Base-by-base conservation (phyloP, 148 eudicot species). In the Drosera capensis region DNA sequence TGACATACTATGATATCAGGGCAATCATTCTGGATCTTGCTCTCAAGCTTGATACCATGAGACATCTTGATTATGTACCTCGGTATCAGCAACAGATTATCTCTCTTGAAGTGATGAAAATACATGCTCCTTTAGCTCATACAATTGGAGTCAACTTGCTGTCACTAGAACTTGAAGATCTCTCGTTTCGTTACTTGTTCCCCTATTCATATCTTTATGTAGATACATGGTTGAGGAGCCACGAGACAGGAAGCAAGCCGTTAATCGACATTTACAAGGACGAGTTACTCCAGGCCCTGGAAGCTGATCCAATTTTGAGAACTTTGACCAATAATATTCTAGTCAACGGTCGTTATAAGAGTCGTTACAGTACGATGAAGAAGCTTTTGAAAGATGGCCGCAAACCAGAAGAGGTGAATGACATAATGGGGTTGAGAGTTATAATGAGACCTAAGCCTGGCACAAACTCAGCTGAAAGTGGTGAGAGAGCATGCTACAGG, bases 331-430 rank as follows among this genome's bases (percentile, higher is more conserved):
- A 68, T 51, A 62, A 68, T 30, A 67, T 90, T 43, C 64, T 64
- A 20, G 74, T 84, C 21, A 75, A 69, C 47, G 97, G 97, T 44
- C 75, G 97, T 14, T 90, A 78, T 52, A 90, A 90, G 66, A 90
- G 81, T 57, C 93, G 81, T 20, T 90, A 80, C 40, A 90, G 95
- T 71, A 90, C 97, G 40, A 90, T 90, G 97, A 90, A 90, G 73
- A 90, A 90, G 59, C 81, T 90, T 47, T 45, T 90, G 49, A 83
- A 64, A 67, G 95, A 84, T 59, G 95, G 97, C 4, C 93, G 95
- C 46, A 75, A 71, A 26, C 93, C 95, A 37, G 93, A 90, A 61
- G 93, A 90, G 59, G 93, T 90, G 36, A 61, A 90, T 64, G 97
- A 90, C 63, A 71, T 90, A 44, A 59, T 84, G 62, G 97, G 87